These are phyloP conservation scores for Leucoagaricus sp. DNA, from an alignment of 1,284 basidiomycete species.

Conservation along the genomic window DNA sequence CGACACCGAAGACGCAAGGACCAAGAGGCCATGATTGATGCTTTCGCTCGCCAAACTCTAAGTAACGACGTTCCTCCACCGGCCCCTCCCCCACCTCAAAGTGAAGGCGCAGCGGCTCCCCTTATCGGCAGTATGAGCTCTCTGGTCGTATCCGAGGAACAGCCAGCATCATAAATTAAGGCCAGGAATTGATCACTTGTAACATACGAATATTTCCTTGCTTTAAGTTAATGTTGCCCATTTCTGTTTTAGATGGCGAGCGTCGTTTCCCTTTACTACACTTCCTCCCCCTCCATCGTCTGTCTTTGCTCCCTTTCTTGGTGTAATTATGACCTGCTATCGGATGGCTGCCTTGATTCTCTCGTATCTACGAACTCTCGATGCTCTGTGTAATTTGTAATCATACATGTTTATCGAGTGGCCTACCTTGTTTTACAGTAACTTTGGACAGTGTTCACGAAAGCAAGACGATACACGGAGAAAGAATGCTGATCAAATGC, in stretches of 20 bases:
- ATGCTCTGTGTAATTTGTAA: conserved; percentile 8
- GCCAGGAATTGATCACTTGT: neutral
- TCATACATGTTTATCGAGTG: conserved; percentile 3
- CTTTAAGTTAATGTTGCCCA: conserved; percentile 15
- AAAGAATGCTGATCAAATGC: neutral
- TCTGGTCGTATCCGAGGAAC: conserved; percentile 5
- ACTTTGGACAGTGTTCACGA: neutral
- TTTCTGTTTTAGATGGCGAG: conserved; percentile 6
- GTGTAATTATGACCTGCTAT: conserved; percentile 2
- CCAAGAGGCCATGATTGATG: conserved; percentile 76
- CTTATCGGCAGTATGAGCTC: conserved; percentile 11
- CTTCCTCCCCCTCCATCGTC: neutral
- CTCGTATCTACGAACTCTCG: neutral
- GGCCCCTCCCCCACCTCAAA: conserved; percentile 9
- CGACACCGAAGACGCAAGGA: conserved; percentile 79
- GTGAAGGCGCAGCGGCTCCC: conserved; percentile 6
- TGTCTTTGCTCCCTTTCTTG: conserved; percentile 2
- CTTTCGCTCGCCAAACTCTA: conserved; percentile 66
- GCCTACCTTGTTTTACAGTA: neutral
- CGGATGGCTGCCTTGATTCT: conserved; percentile 2
- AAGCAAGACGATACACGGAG: neutral
- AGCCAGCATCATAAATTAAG: neutral
- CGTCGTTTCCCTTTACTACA: neutral
- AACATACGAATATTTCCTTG: conserved; percentile 14
- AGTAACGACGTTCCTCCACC: conserved; percentile 30